Base-by-base conservation (phyloP, 2,329 filamentous ascomycete genomes). In the Cordyceps tenuipes region DNA sequence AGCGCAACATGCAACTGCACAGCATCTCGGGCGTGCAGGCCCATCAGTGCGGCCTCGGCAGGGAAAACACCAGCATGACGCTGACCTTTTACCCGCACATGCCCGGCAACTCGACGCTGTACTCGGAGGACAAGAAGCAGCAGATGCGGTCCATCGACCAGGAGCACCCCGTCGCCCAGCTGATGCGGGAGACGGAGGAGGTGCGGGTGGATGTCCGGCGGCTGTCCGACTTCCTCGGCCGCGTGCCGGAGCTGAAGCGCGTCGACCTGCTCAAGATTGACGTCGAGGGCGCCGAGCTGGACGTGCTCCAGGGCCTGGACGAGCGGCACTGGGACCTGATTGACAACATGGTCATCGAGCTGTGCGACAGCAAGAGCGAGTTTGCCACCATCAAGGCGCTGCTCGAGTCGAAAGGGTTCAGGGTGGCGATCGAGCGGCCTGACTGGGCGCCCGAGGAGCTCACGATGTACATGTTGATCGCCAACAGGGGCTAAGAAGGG, bases 251-350 rank as follows among this genome's bases (percentile, higher is more conserved):
- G 15, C 21, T 67, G 9, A 50, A 49, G 17, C 60, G 61, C 10
- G 64, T 69, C 26, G 67, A 69, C 56, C 39, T 69, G 36, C 60
- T 69, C 41, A 69, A 69, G 59, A 61, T 69, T 15, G 68, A 69
- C 48, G 67, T 69, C 4, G 67, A 69, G 54, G 65, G 66, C 19
- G 62, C 53, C 13, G 68, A 69, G 53, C 43, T 69, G 29, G 67
- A 66, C 2, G 65, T 67, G 5, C 41, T 68, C 0, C 39, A 36
- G 2, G 67, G 67, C 10, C 6, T 69, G 17, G 64, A 67, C 48
- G 64, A 67, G 34, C 26, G 12, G 3, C 63, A 69, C 41, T 69
- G 66, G 66, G 43, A 23, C 3, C 21, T 65, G 55, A 57, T 67
- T 13, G 36, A 60, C 3, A 67, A 65, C 23, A 49, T 68, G n/a